A percentile compares a stretch with the other conserved stretches of the same genome.
phyloP scores from a whole-genome alignment of 352 stramenopile genomes.

The Blastocystis sp. region DNA sequence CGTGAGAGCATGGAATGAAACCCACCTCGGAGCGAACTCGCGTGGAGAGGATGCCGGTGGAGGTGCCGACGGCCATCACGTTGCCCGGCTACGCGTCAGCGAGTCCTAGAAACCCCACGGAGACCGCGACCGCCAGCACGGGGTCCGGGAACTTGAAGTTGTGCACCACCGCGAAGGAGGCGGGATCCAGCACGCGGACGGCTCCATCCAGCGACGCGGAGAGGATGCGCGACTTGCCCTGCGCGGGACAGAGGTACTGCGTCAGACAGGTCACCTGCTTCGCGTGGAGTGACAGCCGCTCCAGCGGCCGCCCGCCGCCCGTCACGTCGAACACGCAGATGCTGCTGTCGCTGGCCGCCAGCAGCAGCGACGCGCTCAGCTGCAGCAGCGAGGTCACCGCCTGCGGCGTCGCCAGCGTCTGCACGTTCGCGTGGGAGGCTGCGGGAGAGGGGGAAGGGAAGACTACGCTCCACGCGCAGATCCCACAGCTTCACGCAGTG shows the following conservation, averaged over 20 bases:
- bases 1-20: background rate
- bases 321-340: slow-evolving; percentile 10
- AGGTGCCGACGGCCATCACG: slow-evolving; percentile 36
- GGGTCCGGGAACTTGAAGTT: slow-evolving; percentile 57
- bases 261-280: slow-evolving; percentile 24
- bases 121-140: slow-evolving; percentile 36
- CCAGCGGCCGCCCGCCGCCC: background rate
- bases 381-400: slow-evolving; percentile 16
- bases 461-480: background rate
- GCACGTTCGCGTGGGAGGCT: background rate
- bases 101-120: background rate
- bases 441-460: background rate
- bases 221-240: background rate
- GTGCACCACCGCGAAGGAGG: slow-evolving; percentile 5
- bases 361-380: background rate
- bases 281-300: slow-evolving; percentile 5
- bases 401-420: background rate
- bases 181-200: slow-evolving; percentile 31
- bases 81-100: background rate
- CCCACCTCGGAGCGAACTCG: background rate
- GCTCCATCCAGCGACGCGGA: slow-evolving; percentile 18
- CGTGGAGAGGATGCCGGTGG: slow-evolving; percentile 29
- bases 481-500: slow-evolving; percentile 55
- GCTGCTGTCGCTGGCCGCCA: slow-evolving; percentile 1
- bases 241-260: background rate